A percentile compares a stretch with the other conserved stretches of the same genome.
phyloP scores from a whole-genome alignment of 164 flowering plant genomes.

The Malania oleifera region DNA sequence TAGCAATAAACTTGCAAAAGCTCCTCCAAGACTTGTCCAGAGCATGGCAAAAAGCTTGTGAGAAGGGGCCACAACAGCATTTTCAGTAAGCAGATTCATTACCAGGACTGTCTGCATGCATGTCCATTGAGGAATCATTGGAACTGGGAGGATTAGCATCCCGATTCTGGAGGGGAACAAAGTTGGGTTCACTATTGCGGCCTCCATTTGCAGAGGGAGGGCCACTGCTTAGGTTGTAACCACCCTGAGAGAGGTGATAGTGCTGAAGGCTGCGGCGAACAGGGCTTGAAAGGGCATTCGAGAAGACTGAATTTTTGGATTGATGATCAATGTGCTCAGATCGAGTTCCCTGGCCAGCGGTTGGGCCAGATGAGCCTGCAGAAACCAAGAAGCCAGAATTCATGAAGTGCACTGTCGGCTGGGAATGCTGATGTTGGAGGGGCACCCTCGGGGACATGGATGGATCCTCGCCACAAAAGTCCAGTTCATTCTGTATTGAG shows the following conservation, averaged over 20 bases:
- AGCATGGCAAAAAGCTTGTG: conserved; percentile 9
- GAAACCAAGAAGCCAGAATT: conserved; percentile 32
- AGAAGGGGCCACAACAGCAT: not conserved
- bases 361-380: conserved; percentile 39
- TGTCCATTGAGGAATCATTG: conserved; percentile 75
- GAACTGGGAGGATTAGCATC: conserved; percentile 43
- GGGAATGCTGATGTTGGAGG: conserved; percentile 38
- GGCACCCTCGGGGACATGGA: conserved; percentile 53
- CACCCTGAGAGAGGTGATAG: conserved; percentile 48
- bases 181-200: conserved; percentile 33
- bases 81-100: conserved; percentile 37
- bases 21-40: not conserved
- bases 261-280: conserved; percentile 61
- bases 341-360: conserved; percentile 39
- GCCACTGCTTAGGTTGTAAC: conserved; percentile 30
- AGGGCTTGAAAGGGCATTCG: conserved; percentile 74
- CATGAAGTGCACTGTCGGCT: conserved; percentile 23
- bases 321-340: conserved; percentile 47
- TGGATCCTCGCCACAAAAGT: conserved; percentile 56
- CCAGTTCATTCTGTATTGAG: conserved; percentile 64
- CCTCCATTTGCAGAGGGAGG: conserved; percentile 25
- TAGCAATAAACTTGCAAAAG: not conserved
- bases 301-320: conserved; percentile 56
- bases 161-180: conserved; percentile 34
- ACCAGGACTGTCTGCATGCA: conserved; percentile 63